Conservation (phyloP, 2,329 filamentous ascomycete species). For the Epichloe gansuensis region DNA sequence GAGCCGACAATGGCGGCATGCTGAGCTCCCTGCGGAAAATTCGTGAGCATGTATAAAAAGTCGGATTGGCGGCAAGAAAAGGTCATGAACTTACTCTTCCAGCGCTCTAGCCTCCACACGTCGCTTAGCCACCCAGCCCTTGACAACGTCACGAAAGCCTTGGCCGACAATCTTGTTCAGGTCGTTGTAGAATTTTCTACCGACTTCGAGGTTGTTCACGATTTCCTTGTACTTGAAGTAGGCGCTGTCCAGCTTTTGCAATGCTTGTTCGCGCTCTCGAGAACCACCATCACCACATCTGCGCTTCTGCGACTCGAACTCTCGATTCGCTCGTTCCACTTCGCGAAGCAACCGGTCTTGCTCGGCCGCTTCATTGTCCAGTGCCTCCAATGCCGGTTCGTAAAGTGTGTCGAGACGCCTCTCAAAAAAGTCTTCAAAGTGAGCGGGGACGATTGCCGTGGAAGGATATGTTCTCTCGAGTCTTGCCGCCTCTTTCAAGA, state of each 20-base stretch:
- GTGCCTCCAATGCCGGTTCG: constrained; percentile 60
- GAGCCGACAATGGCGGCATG: constrained; percentile 37
- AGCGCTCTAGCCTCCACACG: constrained; percentile 68
- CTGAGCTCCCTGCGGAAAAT: constrained; percentile 31
- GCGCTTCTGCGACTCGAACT: constrained; percentile 62
- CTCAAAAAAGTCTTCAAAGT: constrained; percentile 89
- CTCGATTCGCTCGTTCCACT: constrained; percentile 62
- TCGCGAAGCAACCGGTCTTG: constrained; percentile 61
- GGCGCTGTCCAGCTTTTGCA: constrained; percentile 81
- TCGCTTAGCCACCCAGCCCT: constrained; percentile 67
- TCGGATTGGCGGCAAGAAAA: background rate
- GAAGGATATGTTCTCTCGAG: constrained; percentile 79
- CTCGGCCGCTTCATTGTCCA: constrained; percentile 60
- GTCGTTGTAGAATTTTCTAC: constrained; percentile 94
- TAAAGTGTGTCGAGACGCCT: constrained; percentile 64
- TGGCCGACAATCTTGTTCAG: constrained; percentile 71
- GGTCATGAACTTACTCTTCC: constrained; percentile 50
- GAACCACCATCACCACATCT: constrained; percentile 50
- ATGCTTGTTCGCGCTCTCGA: constrained; percentile 66
- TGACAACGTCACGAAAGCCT: constrained; percentile 67
- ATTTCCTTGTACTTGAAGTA: constrained; percentile 97
- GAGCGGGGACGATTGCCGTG: constrained; percentile 71
- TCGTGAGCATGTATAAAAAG: background rate
- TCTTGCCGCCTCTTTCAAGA: constrained; percentile 70
- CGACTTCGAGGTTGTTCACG: constrained; percentile 79